Evolutionary conservation across 257 asterid species (phyloP).

Genomic region (Leonotis leonurus): DNA sequence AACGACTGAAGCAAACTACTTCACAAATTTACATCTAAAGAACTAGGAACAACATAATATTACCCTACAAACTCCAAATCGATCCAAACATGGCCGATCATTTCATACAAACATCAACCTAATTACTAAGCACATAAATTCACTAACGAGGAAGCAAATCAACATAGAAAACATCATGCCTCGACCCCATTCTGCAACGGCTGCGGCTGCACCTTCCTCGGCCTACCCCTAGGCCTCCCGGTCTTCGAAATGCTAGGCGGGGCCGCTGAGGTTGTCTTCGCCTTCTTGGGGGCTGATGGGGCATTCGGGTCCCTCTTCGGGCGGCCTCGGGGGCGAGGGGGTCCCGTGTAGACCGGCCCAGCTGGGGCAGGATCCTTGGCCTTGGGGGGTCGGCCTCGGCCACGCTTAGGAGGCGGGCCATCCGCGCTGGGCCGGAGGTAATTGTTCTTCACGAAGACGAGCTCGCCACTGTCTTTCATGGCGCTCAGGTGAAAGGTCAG

Average conservation of each 20-base stretch:
- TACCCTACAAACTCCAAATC: not conserved
- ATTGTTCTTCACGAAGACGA: constrained; percentile 49
- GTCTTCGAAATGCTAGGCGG: constrained; percentile 26
- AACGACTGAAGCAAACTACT: constrained; percentile 13
- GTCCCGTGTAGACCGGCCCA: constrained; percentile 10
- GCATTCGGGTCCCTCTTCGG: constrained; percentile 76
- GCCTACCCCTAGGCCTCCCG: constrained; percentile 77
- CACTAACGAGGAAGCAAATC: constrained; percentile 12
- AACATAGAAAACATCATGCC: constrained; percentile 19
- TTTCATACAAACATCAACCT: constrained; percentile 5
- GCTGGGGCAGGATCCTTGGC: constrained; percentile 42
- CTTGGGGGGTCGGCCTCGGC: constrained; percentile 86
- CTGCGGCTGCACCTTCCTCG: constrained; percentile 59
- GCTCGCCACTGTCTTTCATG: constrained; percentile 61
- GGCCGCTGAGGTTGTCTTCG: constrained; percentile 28
- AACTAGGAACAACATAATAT: constrained; percentile 10
- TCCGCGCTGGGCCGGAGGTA: constrained; percentile 50
- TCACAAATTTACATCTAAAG: constrained; percentile 23
- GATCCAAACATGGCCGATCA: constrained; percentile 8
- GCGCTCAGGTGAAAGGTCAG: constrained; percentile 36
- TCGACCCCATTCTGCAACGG: constrained; percentile 42
- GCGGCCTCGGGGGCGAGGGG: constrained; percentile 61
- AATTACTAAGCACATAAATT: constrained; percentile 15
- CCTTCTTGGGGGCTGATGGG: constrained; percentile 58
- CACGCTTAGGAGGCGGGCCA: constrained; percentile 60